Conservation (phyloP, 495 filamentous ascomycete genomes). For the Trichoderma erinaceum region DNA sequence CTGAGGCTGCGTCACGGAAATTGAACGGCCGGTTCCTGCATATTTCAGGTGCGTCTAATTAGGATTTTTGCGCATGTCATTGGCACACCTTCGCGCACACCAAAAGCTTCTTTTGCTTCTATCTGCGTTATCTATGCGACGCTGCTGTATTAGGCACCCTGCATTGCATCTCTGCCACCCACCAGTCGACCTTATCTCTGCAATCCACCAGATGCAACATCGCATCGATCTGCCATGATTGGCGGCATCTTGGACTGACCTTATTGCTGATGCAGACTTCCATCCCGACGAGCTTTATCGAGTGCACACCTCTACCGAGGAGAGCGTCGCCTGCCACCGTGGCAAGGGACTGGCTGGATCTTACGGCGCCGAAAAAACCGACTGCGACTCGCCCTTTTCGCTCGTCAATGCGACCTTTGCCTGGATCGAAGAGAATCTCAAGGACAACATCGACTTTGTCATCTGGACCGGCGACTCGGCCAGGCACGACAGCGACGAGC, state of each 20-base stretch:
- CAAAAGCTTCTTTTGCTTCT: neutral
- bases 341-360: conserved; percentile 68
- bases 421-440: conserved; percentile 83
- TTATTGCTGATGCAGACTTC: conserved; percentile 54
- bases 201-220: neutral
- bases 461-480: conserved; percentile 97
- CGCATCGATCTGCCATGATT: neutral
- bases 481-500: conserved; percentile 88
- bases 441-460: conserved; percentile 84
- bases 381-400: conserved; percentile 77
- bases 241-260: neutral
- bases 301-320: conserved; percentile 60
- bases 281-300: conserved; percentile 87
- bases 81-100: neutral
- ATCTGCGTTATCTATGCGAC: conserved; percentile 17
- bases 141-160: neutral
- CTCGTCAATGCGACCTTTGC: conserved; percentile 85
- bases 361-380: conserved; percentile 76
- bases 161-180: neutral
- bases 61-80: conserved; percentile 16
- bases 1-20: conserved; percentile 25
- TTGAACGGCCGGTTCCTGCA: conserved; percentile 85
- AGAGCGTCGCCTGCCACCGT: conserved; percentile 69
- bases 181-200: conserved; percentile 18
- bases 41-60: conserved; percentile 67